These are phyloP conservation scores for Dendrobium catenatum DNA, from an alignment of 106 monocot genomes.

Conservation along the genomic window DNA sequence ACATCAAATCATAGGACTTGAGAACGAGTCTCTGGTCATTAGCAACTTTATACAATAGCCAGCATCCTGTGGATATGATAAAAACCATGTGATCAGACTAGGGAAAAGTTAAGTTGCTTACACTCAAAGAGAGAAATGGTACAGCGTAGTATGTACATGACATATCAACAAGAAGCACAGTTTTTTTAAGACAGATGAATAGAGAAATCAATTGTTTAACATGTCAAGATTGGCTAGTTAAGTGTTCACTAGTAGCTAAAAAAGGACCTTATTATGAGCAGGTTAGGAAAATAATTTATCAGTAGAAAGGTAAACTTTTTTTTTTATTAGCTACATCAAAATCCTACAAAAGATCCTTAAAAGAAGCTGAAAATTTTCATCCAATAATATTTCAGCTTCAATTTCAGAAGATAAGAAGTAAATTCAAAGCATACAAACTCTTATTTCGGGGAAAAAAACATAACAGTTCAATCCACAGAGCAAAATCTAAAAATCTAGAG, in stretches of 20 bases:
- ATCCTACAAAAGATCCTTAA: neutral
- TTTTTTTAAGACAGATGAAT: neutral
- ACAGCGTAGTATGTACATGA: neutral
- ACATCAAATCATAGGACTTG: conserved; percentile 66
- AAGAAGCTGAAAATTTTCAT: neutral
- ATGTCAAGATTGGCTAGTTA: neutral
- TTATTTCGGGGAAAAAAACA: too few species aligned
- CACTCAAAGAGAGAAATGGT: neutral
- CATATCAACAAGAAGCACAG: neutral
- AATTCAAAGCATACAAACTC: too few species aligned
- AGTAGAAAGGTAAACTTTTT: neutral
- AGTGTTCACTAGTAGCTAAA: neutral
- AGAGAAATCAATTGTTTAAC: neutral
- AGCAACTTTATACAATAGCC: conserved; percentile 62
- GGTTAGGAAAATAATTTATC: neutral
- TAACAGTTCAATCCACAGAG: too few species aligned
- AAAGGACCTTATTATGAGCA: neutral
- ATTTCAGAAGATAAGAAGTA: too few species aligned
- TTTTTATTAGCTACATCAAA: neutral
- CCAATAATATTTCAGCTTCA: neutral
- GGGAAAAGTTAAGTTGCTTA: neutral
- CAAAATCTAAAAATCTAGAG: too few species aligned
- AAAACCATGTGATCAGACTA: neutral
- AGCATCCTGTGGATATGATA: conserved; percentile 55
- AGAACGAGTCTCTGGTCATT: conserved; percentile 45